Evolutionary conservation across 2,329 filamentous ascomycete genomes (phyloP).

Genomic region (Botryotinia globosa): DNA sequence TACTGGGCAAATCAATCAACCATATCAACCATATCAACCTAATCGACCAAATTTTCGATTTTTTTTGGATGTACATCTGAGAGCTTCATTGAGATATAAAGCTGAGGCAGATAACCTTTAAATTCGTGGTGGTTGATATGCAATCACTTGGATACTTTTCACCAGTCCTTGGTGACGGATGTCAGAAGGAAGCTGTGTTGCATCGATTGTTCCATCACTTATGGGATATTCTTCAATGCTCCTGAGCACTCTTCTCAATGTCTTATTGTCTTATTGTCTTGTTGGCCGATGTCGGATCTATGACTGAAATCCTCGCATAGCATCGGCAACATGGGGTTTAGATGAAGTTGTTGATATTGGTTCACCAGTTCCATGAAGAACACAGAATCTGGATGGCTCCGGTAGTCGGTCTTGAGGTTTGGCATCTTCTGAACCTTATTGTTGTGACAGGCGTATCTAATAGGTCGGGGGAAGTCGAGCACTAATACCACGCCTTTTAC

Average conservation of each 20-base stretch:
- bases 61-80: neutral
- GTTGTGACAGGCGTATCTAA: neutral
- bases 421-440: neutral
- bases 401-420: neutral
- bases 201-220: neutral
- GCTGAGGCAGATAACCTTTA: neutral
- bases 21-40: too few relatives aligned
- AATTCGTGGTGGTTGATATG: neutral
- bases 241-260: neutral
- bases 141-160: neutral
- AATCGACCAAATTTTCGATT: too few relatives aligned
- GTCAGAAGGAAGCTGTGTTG: neutral
- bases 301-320: neutral
- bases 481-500: slow-evolving; percentile 10
- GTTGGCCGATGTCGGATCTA: neutral
- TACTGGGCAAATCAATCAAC: neutral
- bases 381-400: neutral
- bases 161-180: neutral
- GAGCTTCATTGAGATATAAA: neutral
- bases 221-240: neutral
- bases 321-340: neutral
- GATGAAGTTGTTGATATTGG: neutral
- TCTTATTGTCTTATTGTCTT: neutral
- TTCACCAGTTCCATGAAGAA: neutral
- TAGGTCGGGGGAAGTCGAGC: neutral